Conservation (phyloP, 306 rosid species). For the Trifolium subterraneum region DNA sequence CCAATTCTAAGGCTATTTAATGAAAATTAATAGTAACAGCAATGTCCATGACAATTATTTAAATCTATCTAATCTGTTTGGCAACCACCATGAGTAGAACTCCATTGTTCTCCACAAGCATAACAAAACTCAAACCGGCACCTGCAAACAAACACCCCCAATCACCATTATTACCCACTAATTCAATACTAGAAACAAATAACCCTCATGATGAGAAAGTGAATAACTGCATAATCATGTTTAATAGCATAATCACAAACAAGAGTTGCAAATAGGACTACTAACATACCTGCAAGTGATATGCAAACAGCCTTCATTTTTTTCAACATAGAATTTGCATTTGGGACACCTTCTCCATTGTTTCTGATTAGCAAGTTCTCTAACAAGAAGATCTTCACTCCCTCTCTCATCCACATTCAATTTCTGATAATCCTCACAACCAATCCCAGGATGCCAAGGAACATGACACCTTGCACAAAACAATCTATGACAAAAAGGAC, state of each 20-base stretch:
- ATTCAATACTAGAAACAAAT: neutral
- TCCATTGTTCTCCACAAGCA: neutral
- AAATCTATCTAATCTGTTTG: neutral
- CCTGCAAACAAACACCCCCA: neutral
- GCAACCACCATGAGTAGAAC: neutral
- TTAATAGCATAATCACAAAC: neutral
- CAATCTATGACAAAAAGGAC: constrained; percentile 64
- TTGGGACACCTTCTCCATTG: constrained; percentile 66
- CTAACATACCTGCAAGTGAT: constrained; percentile 63
- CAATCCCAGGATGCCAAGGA: constrained; percentile 63
- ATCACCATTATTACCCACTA: too few species aligned
- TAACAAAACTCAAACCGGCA: neutral
- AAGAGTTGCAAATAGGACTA: neutral
- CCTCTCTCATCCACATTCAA: constrained; percentile 49
- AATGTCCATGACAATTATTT: neutral
- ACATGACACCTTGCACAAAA: constrained; percentile 68
- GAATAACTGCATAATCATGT: neutral
- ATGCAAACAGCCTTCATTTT: constrained; percentile 50
- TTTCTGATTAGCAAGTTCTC: constrained; percentile 46
- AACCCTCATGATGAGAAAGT: neutral
- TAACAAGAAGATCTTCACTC: constrained; percentile 52
- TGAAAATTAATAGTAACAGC: neutral
- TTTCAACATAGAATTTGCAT: constrained; percentile 60
- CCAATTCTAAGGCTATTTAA: too few species aligned
- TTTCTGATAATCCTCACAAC: constrained; percentile 53